Evolutionary conservation across 495 filamentous ascomycete genomes (phyloP).

Genomic region (Aspergillus ellipticus): DNA sequence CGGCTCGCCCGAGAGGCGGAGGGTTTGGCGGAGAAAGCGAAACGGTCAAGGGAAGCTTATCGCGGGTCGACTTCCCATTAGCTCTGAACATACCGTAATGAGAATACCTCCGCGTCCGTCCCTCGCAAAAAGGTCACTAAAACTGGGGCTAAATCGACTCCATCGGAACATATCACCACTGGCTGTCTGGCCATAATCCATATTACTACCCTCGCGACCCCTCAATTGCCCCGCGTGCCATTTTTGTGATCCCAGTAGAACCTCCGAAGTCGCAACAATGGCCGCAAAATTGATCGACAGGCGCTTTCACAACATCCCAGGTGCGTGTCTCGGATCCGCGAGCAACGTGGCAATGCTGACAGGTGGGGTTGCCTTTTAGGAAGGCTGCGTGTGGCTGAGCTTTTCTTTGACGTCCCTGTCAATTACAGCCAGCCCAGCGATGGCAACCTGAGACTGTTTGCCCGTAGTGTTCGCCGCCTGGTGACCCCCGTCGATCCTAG

Average conservation of each 20-base stretch:
- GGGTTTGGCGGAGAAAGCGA: too few relatives aligned
- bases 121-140: too few relatives aligned
- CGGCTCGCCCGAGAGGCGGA: too few relatives aligned
- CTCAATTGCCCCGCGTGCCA: neutral
- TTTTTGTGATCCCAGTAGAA: neutral
- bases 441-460: slow-evolving; percentile 70
- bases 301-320: slow-evolving; percentile 43
- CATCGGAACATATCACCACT: neutral
- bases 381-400: slow-evolving; percentile 69
- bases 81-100: neutral
- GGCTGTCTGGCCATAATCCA: neutral
- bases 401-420: slow-evolving; percentile 80
- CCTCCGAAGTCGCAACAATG: slow-evolving; percentile 16
- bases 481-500: slow-evolving; percentile 56
- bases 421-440: slow-evolving; percentile 63
- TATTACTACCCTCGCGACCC: neutral
- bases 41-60: neutral
- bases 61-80: neutral
- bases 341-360: slow-evolving; percentile 6
- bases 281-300: slow-evolving; percentile 44
- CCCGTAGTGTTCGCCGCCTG: slow-evolving; percentile 61
- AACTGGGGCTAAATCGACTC: neutral
- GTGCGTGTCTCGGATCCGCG: slow-evolving; percentile 18
- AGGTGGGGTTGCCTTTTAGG: slow-evolving; percentile 42
- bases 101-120: neutral